Conservation (phyloP, 768 basidiomycete species). For the Rhizopogon salebrosus region DNA sequence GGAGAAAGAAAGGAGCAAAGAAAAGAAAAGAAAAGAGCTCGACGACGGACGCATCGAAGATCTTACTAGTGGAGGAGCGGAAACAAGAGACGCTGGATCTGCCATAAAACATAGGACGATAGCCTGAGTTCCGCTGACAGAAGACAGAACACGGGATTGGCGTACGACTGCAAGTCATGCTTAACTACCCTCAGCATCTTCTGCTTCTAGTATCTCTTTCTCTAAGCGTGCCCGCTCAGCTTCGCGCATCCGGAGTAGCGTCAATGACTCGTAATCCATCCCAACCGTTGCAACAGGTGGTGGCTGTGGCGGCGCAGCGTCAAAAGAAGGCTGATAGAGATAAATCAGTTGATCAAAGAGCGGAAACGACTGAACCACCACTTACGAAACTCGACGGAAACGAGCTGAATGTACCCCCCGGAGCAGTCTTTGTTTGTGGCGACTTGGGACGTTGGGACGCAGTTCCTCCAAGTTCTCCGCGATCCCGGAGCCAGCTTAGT, state of each 20-base stretch:
- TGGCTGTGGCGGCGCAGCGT: constrained; percentile 9
- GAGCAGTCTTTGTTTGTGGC: constrained; percentile 15
- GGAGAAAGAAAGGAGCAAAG: no score
- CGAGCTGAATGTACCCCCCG: constrained; percentile 44
- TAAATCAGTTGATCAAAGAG: neutral
- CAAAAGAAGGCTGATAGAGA: neutral
- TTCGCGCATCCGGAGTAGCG: constrained; percentile 74
- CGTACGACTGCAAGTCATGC: neutral
- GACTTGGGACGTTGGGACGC: constrained; percentile 10
- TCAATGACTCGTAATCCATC: constrained; percentile 75
- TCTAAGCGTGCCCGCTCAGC: constrained; percentile 77
- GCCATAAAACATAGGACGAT: no score
- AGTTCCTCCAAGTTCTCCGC: constrained; percentile 51
- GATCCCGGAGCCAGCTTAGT: constrained; percentile 66
- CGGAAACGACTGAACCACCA: constrained; percentile 30
- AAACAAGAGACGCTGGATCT: neutral
- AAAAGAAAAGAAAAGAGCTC: no score
- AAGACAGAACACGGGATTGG: neutral
- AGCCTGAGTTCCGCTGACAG: neutral
- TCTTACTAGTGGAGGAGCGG: neutral
- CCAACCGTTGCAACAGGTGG: constrained; percentile 30
- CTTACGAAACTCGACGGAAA: constrained; percentile 43
- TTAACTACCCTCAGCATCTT: constrained; percentile 36
- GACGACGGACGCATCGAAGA: no score
- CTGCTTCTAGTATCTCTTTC: constrained; percentile 68